Evolutionary conservation across 805 yeast species (phyloP), one percentile per base, ranked within the genome.

Genomic region (Ogataea glucozyma): DNA sequence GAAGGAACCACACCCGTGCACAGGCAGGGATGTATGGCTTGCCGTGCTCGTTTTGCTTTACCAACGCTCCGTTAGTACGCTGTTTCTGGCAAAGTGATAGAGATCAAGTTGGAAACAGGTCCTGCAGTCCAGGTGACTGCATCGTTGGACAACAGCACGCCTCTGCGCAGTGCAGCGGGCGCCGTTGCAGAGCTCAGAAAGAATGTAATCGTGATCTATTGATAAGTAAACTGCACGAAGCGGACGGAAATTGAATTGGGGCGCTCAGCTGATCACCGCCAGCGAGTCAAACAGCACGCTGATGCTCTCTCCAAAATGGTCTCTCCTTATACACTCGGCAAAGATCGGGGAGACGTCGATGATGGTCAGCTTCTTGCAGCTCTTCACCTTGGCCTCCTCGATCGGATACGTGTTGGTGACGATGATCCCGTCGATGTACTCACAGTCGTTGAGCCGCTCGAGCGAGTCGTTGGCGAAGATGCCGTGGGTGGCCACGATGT

Each of bases 271-370:
- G 39, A 65, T 56, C 31, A 79, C 78, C 36, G 90, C 85, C 51
- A 89, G 74, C 38, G 95, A 88, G 65, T 90, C 96, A 64, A 91
- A 90, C 56, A 90, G 71, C 16, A 90, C 96, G 30, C 96, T 87
- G 49, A 91, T 90, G 56, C 95, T 85, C 71, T 91, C 98, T 64
- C 99, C 99, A 58, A 91, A 90, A 66, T 93, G 99, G 63, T 93
- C 97, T 72, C 99, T 85, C 71, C 99, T 83, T 48, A 93, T 91
- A 67, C 98, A 93, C 72, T 93, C 99, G 26, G 98, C 98, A 61
- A 93, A 86, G 41, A 93, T 89, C 14, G 96, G 85, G 48, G 97
- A 85, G 38, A 93, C 95, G 60, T 93, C 99, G 57, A 93, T 89
- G 38, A 88, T 85, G 12, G 81, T 81, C 56, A 93, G 73, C 66